Base-by-base conservation (phyloP, 2,329 filamentous ascomycete species). In the Nemania bipapillata region DNA sequence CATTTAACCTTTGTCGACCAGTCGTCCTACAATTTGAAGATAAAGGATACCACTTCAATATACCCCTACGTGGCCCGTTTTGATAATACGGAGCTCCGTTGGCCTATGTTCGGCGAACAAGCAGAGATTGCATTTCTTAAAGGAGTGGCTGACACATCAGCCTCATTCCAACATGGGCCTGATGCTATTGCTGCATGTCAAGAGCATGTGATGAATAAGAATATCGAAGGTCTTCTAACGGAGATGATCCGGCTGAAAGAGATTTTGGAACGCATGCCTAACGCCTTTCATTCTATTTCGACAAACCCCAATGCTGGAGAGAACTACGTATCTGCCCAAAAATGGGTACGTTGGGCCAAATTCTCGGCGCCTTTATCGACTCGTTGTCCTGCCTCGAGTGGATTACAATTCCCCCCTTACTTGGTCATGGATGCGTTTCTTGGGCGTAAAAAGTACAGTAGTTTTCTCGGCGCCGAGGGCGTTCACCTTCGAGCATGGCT, bases 381-480 rank as follows among this genome's bases (percentile, higher is more conserved):
- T 66, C 76, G 85, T 8, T 84, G 83, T 2, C 85, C 85, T 0
- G 85, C 85, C 1, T 82, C 85, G 0, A 86, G 83, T 0, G 85
- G 85, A 0, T 74, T 87, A 0, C 83, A 86, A 58, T 86, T 86
- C 53, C 84, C 85, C 0, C 84, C 85, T 0, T 87, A 83, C 61
- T 78, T 87, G 0, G 79, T 87, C 3, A 86, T 87, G 85, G 85
- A 87, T 72, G 85, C 85, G 0, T 87, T 87, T 68, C 78, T 87
- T 3, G 85, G 84, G 0, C 81, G 85, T 0, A 84, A 82, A 69
- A 85, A 82, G 68, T 73, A 67, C 32, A 42, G 4, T 2, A 64
- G 61, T 26, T 87, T 87, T 68, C 81, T 87, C 0, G 86, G 85
- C 0, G 79, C 78, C 3, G 85, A 87, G 64, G 85, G 84, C 0